Base-by-base conservation (phyloP, 1,284 basidiomycete genomes). In the Cryptococcus sp. region DNA sequence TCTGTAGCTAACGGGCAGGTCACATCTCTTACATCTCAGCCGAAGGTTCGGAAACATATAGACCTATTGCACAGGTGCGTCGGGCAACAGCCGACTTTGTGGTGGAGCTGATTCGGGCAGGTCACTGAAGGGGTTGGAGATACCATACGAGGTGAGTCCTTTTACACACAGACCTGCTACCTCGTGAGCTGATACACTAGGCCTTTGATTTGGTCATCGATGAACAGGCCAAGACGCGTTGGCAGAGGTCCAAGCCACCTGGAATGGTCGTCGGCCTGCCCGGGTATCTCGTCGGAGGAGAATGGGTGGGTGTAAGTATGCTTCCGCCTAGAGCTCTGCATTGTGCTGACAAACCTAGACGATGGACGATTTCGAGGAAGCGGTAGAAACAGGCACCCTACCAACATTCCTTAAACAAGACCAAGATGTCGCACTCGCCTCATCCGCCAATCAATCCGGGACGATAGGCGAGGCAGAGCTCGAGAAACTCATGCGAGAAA, bases 281-380 rank as follows among this genome's bases (percentile, higher is more conserved):
- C 2, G 69, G 69, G 1, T 72, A 63, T 51, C 56, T 70, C 0
- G 69, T 72, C 19, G 67, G 68, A 7, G 69, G 69, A 6, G 68
- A 72, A 57, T 72, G 59, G 59, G 56, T 69, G n/a, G 69, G 69
- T 4, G 69, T 72, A 54, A 64, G 69, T 66, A 12, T 16, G n/a
- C 5, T n/a, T 11, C 28, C 11, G 12, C 28, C 2, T 22, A n/a
- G n/a, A n/a, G n/a, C n/a, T n/a, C n/a, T n/a, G n/a, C n/a, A 7
- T 3, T 38, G 11, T 4, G 12, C 41, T n/a, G 14, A 19, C n/a
- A 44, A 22, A 3, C 16, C 4, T 33, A 70, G 69, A 69, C 65
- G 2, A 72, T 72, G 67, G 69, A 72, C 21, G 69, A 72, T 37
- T 72, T 70, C 38, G 69, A 72, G 53, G 56, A 72, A 19, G 69